phyloP scores from a whole-genome alignment of 2,329 filamentous ascomycete genomes.

The Colletotrichum nymphaeae region DNA sequence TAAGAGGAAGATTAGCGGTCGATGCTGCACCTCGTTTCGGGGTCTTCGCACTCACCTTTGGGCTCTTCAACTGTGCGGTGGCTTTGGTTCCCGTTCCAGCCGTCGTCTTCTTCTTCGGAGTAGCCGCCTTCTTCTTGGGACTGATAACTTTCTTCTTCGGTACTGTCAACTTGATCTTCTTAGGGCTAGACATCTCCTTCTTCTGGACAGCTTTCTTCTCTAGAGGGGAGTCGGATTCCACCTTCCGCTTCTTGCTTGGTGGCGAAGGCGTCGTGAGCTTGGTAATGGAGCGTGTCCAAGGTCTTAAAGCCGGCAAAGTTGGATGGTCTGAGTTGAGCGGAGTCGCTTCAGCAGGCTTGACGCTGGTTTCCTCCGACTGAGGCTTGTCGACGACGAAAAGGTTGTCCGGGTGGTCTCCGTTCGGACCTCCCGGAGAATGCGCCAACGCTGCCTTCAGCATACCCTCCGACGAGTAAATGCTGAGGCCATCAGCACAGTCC shows the following conservation, averaged over 20 bases:
- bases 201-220: neutral
- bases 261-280: neutral
- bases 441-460: neutral
- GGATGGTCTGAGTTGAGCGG: neutral
- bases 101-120: neutral
- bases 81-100: too few species aligned
- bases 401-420: too few species aligned
- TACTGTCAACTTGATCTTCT: neutral
- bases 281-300: neutral
- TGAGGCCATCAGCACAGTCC: neutral
- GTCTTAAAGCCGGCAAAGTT: neutral
- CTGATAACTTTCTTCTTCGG: too few species aligned
- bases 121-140: neutral
- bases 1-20: neutral
- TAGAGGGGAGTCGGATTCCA: neutral
- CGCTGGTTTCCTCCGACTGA: too few species aligned
- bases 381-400: too few species aligned
- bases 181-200: neutral
- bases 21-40: neutral
- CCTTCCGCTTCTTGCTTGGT: neutral
- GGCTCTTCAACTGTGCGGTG: too few species aligned
- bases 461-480: neutral
- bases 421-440: too few species aligned
- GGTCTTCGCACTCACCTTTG: too few species aligned
- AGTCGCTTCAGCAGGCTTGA: too few species aligned